Base-by-base conservation (phyloP, 345 rosid species). In the Moricandia moricandioides region DNA sequence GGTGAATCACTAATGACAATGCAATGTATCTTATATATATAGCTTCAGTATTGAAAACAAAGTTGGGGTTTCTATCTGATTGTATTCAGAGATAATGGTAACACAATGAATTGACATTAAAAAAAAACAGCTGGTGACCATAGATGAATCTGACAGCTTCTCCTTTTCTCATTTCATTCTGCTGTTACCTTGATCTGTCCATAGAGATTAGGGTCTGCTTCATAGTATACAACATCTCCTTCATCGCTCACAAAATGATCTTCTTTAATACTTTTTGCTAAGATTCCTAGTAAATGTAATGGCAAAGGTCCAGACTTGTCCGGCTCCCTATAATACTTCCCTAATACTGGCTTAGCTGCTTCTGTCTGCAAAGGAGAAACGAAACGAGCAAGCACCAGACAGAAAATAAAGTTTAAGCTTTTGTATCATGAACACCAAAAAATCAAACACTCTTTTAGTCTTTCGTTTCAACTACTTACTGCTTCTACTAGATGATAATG, bases 401-500 rank as follows among this genome's bases (percentile, higher is more conserved):
- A 58, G 58, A 56, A 27, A 21, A 39, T 0, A 16, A n/a, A n/a
- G 4, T 39, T 5, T n/a, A 54, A 58, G 68, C 63, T 17, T 57
- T 37, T 26, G 62, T 35, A 47, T 56, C 29, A 47, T 66, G 51
- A 9, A 66, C 58, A 33, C 14, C 66, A 33, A 47, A 34, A 39
- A 11, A 51, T 34, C 57, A 61, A 29, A 58, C 11, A 52, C 30
- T 47, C 21, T 26, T 52, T 18, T 12, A 3, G 39, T 62, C 17
- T 69, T 40, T 16, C 1, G 69, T 31, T 17, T 58, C 31, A 17
- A 3, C 56, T 54, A 74, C 87, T 84, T 55, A 93, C 98, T 4
- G 98, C 98, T 86, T 93, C 98, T 16, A 89, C 69, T 66, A 93
- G 84, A 81, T 91, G 91, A 58, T 93, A 93, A 79, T 93, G 98